Percentiles rank a stretch among this genome's conserved stretches.
Evolutionary conservation across 2,329 filamentous ascomycete genomes (phyloP).

Genomic region (Cryphonectria carpinicola): DNA sequence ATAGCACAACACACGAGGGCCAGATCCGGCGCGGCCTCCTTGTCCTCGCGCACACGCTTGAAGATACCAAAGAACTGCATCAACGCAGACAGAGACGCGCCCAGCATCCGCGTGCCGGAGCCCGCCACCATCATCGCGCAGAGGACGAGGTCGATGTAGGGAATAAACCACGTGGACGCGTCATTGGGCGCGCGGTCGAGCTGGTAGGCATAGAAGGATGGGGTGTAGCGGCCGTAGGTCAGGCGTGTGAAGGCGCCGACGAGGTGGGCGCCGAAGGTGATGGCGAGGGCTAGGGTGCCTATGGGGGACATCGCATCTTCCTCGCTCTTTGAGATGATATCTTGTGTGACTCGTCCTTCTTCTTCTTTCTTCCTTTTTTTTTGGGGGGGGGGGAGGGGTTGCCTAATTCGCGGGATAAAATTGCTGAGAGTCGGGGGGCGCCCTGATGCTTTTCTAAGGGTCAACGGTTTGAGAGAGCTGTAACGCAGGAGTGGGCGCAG

Average conservation of each 20-base stretch:
- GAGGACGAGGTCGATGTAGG: constrained; percentile 29
- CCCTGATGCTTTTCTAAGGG: neutral
- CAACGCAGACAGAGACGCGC: constrained; percentile 19
- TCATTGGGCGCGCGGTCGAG: constrained; percentile 33
- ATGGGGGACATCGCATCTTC: neutral
- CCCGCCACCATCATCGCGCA: constrained; percentile 25
- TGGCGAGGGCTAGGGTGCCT: constrained; percentile 10
- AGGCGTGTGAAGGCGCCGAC: constrained; percentile 32
- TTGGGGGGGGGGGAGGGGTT: too few relatives aligned
- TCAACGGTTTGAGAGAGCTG: neutral
- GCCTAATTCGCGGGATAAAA: neutral
- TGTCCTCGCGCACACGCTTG: constrained; percentile 27
- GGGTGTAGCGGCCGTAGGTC: constrained; percentile 33
- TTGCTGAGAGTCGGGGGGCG: neutral
- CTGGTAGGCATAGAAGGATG: constrained; percentile 33
- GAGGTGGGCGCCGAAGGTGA: constrained; percentile 26
- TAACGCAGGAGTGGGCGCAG: neutral
- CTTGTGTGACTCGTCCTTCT: neutral
- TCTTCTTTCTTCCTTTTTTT: neutral
- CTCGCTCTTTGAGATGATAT: neutral
- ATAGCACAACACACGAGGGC: constrained; percentile 15
- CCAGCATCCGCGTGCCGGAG: constrained; percentile 11
- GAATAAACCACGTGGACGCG: constrained; percentile 29
- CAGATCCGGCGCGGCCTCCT: constrained; percentile 19
- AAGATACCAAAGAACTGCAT: constrained; percentile 29